These are phyloP conservation scores for Fraxinus americana DNA, from an alignment of 257 asterid species.

Conservation along the genomic window DNA sequence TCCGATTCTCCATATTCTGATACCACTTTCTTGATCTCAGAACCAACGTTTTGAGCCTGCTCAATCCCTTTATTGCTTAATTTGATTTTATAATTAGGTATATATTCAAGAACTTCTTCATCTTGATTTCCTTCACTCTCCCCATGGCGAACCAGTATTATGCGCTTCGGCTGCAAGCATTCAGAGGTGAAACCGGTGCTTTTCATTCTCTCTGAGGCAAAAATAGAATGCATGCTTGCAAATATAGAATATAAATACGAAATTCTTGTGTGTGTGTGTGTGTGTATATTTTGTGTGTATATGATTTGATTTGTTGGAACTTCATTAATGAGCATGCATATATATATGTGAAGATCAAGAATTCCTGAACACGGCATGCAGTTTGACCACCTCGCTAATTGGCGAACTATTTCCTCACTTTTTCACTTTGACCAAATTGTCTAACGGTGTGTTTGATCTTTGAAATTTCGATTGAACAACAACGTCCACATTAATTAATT, in stretches of 20 bases:
- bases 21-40: too few species aligned
- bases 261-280: background rate
- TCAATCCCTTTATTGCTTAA: too few species aligned
- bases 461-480: background rate
- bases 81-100: too few species aligned
- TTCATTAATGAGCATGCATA: background rate
- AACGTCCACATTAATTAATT: too few species aligned
- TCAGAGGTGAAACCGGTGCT: background rate
- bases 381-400: background rate
- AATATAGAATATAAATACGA: background rate
- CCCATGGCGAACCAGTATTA: constrained; percentile 55
- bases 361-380: background rate
- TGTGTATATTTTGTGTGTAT: too few species aligned
- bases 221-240: background rate
- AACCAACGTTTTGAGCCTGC: too few species aligned
- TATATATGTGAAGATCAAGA: background rate
- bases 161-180: constrained; percentile 42
- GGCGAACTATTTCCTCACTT: background rate
- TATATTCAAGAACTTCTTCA: constrained; percentile 25
- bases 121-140: constrained; percentile 44
- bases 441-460: background rate
- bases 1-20: too few species aligned
- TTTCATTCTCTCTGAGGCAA: background rate
- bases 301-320: background rate
- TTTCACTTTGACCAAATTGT: background rate